Evolutionary conservation across 805 yeast genomes (phyloP), one percentile per base, ranked within the genome.

Genomic region (Starmera quercuum): DNA sequence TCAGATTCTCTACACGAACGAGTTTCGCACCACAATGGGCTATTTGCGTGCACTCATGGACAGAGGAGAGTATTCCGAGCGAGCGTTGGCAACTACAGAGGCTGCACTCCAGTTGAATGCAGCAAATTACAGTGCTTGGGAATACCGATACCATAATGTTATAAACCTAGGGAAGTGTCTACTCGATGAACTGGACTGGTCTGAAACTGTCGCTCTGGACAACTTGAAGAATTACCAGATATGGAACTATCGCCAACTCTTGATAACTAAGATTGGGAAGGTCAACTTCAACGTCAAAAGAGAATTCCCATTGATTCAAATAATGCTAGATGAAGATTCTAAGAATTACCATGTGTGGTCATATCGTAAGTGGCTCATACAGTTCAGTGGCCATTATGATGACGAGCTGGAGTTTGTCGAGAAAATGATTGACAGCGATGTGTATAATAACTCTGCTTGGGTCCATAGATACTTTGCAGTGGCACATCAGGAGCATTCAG

Each of bases 311-410:
- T 66, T 86, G 16, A 62, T 83, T 27, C 68, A 69, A 26, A 58
- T 68, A 30, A 82, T 90, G 82, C 57, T 92, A 5, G 73, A 71
- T 10, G 81, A 76, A 31, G 98, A 92, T 51, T 54, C 79, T 5
- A 92, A 92, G 52, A 92, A 92, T 61, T 94, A 92, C 56, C 98
- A 92, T 49, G 96, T 88, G 6, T 92, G 98, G 97, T 74, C 95
- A 1, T 85, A 87, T 47, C 62, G 90, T 33, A 82, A 83, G 46
- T 88, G 97, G 97, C 59, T 84, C 16, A 79, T 82, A 8, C 63
- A 67, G 24, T 64, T 63, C 44, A 80, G 79, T 42, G 53, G 63
- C 2, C 61, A 75, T 26, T 77, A 59, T 45, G 47, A 51, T 1
- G 53, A 57, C 24, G 95, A 86, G 50, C 41, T 77, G 12, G 50